phyloP scores from a whole-genome alignment of 148 eudicot species.

The Suaeda aralocaspica region DNA sequence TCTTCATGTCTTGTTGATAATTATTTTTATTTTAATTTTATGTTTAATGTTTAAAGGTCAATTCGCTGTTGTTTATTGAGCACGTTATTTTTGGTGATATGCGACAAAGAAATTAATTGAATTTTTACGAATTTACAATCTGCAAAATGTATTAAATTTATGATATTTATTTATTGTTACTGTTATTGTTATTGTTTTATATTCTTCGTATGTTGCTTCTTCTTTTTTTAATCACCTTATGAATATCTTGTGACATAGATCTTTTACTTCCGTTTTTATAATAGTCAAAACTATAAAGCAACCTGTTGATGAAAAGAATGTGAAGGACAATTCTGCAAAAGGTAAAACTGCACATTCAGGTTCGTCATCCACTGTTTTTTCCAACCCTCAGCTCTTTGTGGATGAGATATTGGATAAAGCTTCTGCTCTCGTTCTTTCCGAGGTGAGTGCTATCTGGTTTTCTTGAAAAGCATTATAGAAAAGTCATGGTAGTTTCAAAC shows the following conservation, averaged over 20 bases:
- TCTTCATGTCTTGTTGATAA: too few relatives aligned
- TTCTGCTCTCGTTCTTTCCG: slow-evolving; percentile 54
- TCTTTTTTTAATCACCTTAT: not conserved
- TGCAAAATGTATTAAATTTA: too few relatives aligned
- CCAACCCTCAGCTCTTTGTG: slow-evolving; percentile 57
- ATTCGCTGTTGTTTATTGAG: too few relatives aligned
- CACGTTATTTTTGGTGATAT: too few relatives aligned
- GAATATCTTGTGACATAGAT: not conserved
- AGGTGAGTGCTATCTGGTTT: slow-evolving; percentile 41
- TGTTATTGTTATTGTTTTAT: not conserved
- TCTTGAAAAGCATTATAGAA: not conserved
- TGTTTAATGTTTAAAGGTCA: too few relatives aligned
- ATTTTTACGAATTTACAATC: too few relatives aligned
- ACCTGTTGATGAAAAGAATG: slow-evolving; percentile 31
- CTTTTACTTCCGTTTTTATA: not conserved
- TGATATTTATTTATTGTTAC: too few relatives aligned
- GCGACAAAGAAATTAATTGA: too few relatives aligned
- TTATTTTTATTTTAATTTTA: too few relatives aligned
- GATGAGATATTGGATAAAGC: slow-evolving; percentile 59
- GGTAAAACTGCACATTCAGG: slow-evolving; percentile 33
- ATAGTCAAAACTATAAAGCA: slow-evolving; percentile 46
- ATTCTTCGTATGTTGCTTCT: not conserved
- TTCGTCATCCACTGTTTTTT: slow-evolving; percentile 29
- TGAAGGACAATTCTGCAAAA: slow-evolving; percentile 37
- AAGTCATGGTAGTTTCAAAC: not conserved